Evolutionary conservation across 345 rosid species (phyloP), one percentile per base, ranked within the genome.

Genomic region (Eucalyptus cloeziana): DNA sequence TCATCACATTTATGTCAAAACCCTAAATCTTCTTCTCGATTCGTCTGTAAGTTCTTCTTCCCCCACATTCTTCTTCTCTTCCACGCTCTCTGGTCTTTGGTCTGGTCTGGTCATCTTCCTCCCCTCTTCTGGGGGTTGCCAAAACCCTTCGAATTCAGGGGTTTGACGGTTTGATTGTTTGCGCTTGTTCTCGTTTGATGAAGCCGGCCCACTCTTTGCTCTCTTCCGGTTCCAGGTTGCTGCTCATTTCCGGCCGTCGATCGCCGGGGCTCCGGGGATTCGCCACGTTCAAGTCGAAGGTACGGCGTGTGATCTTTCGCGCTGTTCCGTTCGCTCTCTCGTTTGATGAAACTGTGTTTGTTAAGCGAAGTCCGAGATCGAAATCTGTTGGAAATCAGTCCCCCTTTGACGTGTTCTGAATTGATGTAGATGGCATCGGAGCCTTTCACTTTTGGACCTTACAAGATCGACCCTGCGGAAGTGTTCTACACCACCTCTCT

Each of bases 401-500:
- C 8, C 67, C 45, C 24, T 5, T 37, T 76, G 11, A 76, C 83
- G 47, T 10, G 27, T 13, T 37, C 30, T 76, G 83, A 76, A 76
- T 76, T 37, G 83, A 76, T 76, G 54, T 30, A 50, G 80, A 88
- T 62, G 87, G 49, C 87, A 14, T 88, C 87, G 50, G 89, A 89
- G 54, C 37, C 54, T 50, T 80, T 44, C 90, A 87, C 10, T 17
- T 96, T 97, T 86, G 99, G 99, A 3, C 96, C 97, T 14, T 94
- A 96, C 93, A 92, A 92, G 87, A 95, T 97, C 58, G 95, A 94
- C 79, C 89, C 94, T 6, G 92, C 93, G 93, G 97, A 96, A 92
- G 98, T 97, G 43, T 97, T 97, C 91, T 96, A 95, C 93, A 40
- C 95, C 86, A 94, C 96, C 31, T 85, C 90, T 31, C 93, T 94